Conservation (phyloP, 2,329 filamentous ascomycete genomes). For the Penicillium sp. region DNA sequence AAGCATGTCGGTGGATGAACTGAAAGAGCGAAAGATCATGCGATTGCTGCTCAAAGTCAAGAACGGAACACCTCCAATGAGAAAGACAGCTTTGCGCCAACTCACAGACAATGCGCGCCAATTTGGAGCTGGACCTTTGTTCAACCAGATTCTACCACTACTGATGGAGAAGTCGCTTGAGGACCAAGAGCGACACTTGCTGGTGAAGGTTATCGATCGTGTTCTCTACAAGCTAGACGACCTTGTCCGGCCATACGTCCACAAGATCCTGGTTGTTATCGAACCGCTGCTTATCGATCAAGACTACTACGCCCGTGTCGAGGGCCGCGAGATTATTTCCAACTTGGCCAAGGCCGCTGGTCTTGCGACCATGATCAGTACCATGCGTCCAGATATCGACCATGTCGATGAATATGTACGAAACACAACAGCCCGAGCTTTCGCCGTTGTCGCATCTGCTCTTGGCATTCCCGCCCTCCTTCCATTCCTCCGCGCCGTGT, state of each 20-base stretch:
- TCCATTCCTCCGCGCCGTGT: slow-evolving; percentile 93
- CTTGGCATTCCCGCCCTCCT: slow-evolving; percentile 93
- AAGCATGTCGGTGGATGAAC: slow-evolving; percentile 85
- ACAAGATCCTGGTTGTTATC: slow-evolving; percentile 98
- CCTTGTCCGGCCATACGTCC: slow-evolving; percentile 91
- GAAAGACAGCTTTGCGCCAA: slow-evolving; percentile 96
- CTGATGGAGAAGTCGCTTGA: slow-evolving; percentile 98
- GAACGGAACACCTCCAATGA: slow-evolving; percentile 97
- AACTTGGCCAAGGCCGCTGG: slow-evolving; percentile 97
- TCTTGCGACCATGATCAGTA: slow-evolving; percentile 98
- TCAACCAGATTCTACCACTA: slow-evolving; percentile 95
- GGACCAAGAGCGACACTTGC: slow-evolving; percentile 94
- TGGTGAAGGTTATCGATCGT: slow-evolving; percentile 98
- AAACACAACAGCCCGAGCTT: slow-evolving; percentile 95
- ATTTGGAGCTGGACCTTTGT: slow-evolving; percentile 91
- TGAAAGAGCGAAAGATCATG: slow-evolving; percentile 99
- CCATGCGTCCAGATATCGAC: slow-evolving; percentile 98
- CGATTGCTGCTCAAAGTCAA: slow-evolving; percentile 95
- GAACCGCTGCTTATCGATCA: slow-evolving; percentile 99
- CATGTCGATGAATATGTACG: slow-evolving; percentile 98
- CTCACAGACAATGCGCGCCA: slow-evolving; percentile 96
- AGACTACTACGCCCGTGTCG: slow-evolving; percentile 97
- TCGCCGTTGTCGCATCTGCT: slow-evolving; percentile 94
- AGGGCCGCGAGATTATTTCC: slow-evolving; percentile 98
- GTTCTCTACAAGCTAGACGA: slow-evolving; percentile 99